These are phyloP conservation scores for Ramaria sp. DNA, from an alignment of 768 basidiomycete species.

Conservation along the genomic window DNA sequence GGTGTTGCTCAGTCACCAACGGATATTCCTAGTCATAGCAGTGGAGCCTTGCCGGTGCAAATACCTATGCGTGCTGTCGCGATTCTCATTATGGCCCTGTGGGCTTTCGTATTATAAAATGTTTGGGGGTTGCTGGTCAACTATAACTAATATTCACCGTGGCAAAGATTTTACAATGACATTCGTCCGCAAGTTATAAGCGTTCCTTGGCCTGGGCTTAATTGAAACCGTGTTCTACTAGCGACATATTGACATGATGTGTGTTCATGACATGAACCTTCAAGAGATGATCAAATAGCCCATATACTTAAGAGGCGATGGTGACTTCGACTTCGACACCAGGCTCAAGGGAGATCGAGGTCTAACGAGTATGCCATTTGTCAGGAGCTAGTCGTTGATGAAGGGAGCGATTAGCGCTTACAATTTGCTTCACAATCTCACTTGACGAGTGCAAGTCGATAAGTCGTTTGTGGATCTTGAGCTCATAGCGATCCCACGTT, in stretches of 20 bases:
- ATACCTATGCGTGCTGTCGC: neutral
- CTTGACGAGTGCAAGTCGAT: constrained; percentile 98
- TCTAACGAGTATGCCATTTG: constrained; percentile 36
- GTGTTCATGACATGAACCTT: too few species aligned
- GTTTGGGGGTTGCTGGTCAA: neutral
- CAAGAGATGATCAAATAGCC: neutral
- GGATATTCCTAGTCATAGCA: neutral
- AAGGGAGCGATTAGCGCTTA: constrained; percentile 30
- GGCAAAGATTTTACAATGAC: too few species aligned
- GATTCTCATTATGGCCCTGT: neutral
- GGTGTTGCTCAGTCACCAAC: constrained; percentile 5
- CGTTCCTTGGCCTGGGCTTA: too few species aligned
- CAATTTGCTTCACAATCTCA: constrained; percentile 99
- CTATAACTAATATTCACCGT: too few species aligned
- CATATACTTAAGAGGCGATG: constrained; percentile 54
- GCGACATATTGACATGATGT: too few species aligned
- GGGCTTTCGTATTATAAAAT: neutral
- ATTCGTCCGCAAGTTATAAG: too few species aligned
- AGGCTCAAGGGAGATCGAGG: constrained; percentile 96
- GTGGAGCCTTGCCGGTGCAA: neutral
- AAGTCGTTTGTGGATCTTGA: constrained; percentile 98
- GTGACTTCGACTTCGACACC: constrained; percentile 99
- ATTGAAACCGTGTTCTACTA: too few species aligned
- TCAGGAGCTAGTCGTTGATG: neutral
- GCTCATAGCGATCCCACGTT: constrained; percentile 99